phyloP scores from a whole-genome alignment of 192 early-diverging fungal genomes.

The Mortierella hygrophila region DNA sequence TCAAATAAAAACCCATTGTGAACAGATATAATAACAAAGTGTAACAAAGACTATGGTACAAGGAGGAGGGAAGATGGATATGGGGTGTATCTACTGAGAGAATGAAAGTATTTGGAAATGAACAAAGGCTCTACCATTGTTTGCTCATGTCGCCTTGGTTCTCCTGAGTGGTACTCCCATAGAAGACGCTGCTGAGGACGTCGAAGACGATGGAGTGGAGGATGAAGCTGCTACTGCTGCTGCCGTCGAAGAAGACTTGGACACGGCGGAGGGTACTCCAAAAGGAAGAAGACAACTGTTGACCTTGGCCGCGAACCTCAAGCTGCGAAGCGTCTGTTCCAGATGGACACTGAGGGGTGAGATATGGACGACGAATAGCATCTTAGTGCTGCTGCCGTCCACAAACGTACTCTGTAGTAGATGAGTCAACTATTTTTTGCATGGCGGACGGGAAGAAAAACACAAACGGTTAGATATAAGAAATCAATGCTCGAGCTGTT shows the following conservation, averaged over 20 bases:
- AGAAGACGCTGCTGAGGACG: too few species aligned
- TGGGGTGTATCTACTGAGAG: not conserved
- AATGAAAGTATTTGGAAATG: not conserved
- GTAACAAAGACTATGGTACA: slow-evolving; percentile 8
- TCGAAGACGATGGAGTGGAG: too few species aligned
- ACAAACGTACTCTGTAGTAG: not conserved
- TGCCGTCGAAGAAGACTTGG: not conserved
- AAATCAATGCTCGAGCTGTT: not conserved
- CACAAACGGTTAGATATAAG: not conserved
- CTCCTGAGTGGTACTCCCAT: too few species aligned
- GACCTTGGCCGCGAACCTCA: slow-evolving; percentile 8
- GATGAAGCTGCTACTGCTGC: not conserved
- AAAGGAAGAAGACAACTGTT: not conserved
- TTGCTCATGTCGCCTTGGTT: too few species aligned
- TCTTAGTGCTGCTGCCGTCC: not conserved
- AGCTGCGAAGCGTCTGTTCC: not conserved
- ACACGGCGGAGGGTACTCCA: not conserved
- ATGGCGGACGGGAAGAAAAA: not conserved
- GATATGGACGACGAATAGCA: not conserved
- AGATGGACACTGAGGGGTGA: not conserved
- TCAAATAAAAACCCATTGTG: not conserved
- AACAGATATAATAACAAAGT: not conserved
- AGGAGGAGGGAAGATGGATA: not conserved
- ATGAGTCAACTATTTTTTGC: not conserved
- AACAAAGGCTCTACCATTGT: not conserved